Evolutionary conservation across 2,329 filamentous ascomycete species (phyloP).

Genomic region (Aschersonia sp.): DNA sequence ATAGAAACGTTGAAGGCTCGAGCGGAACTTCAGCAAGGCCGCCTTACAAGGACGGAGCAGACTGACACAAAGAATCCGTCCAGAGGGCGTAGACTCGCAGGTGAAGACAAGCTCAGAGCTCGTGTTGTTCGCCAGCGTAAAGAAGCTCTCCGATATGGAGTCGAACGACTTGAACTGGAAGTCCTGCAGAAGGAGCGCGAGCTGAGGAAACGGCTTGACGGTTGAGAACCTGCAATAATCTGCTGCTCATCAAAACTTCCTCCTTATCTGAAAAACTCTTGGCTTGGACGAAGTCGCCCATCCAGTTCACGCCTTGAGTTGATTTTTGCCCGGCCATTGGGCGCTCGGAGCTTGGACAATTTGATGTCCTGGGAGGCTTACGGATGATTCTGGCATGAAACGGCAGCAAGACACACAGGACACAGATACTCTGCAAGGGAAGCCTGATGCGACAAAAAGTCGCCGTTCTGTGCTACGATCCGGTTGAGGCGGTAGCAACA

Average conservation of each 20-base stretch:
- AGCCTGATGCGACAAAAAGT: not conserved
- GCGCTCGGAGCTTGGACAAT: not conserved
- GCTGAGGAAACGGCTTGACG: slow-evolving; percentile 34
- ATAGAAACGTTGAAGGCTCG: slow-evolving; percentile 75
- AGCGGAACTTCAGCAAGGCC: slow-evolving; percentile 68
- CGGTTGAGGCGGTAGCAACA: not conserved
- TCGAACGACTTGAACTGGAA: slow-evolving; percentile 74
- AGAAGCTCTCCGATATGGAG: slow-evolving; percentile 73
- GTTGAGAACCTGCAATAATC: slow-evolving; percentile 3
- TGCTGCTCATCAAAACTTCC: too few relatives aligned
- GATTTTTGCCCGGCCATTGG: not conserved
- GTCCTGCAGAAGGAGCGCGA: slow-evolving; percentile 60
- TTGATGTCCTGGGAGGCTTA: not conserved
- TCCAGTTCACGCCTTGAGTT: not conserved
- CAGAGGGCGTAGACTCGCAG: slow-evolving; percentile 29
- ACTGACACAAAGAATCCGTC: slow-evolving; percentile 4
- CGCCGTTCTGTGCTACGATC: not conserved
- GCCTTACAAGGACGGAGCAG: slow-evolving; percentile 22
- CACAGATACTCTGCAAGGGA: not conserved
- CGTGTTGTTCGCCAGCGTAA: slow-evolving; percentile 62
- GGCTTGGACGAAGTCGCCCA: not conserved
- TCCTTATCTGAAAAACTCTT: too few relatives aligned
- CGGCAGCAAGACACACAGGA: not conserved
- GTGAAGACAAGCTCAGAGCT: slow-evolving; percentile 33
- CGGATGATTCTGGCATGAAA: not conserved